Percentiles rank a stretch among this genome's conserved stretches.
phyloP scores from a whole-genome alignment of 495 filamentous ascomycete species.

The Penicillium lagena region DNA sequence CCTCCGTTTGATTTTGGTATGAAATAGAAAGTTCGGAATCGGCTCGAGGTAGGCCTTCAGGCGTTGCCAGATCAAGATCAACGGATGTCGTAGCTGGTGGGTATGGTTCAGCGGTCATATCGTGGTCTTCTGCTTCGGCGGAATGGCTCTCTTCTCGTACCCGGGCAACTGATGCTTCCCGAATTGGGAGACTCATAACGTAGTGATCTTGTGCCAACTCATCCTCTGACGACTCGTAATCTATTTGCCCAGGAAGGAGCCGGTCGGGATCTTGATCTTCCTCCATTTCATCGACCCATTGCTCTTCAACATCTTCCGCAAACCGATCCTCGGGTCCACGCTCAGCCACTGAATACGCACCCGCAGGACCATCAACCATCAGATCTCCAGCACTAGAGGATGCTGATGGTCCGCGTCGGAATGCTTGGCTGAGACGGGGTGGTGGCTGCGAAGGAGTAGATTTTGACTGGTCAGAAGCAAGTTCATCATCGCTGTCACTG shows the following conservation, averaged over 20 bases:
- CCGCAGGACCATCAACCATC: background rate
- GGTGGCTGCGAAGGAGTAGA: background rate
- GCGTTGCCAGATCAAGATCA: too few relatives aligned
- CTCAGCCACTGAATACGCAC: constrained; percentile 1
- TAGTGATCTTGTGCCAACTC: constrained; percentile 3
- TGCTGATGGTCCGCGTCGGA: background rate
- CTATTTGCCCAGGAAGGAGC: background rate
- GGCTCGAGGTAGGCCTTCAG: background rate
- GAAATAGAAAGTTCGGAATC: background rate
- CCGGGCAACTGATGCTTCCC: background rate
- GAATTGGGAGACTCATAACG: background rate
- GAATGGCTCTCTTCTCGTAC: too few relatives aligned
- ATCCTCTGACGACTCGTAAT: constrained; percentile 13
- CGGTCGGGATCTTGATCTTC: constrained; percentile 5
- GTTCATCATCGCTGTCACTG: constrained; percentile 39
- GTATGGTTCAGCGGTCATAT: background rate
- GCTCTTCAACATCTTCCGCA: constrained; percentile 1
- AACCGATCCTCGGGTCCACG: background rate
- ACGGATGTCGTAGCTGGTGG: too few relatives aligned
- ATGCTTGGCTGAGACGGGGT: background rate
- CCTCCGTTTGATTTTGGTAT: background rate
- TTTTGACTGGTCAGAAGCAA: constrained; percentile 5
- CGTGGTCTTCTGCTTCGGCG: background rate
- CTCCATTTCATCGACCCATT: constrained; percentile 2
- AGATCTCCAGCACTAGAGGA: background rate